Evolutionary conservation across 2,329 filamentous ascomycete species (phyloP).

Genomic region (Arthrinium puccinioides): DNA sequence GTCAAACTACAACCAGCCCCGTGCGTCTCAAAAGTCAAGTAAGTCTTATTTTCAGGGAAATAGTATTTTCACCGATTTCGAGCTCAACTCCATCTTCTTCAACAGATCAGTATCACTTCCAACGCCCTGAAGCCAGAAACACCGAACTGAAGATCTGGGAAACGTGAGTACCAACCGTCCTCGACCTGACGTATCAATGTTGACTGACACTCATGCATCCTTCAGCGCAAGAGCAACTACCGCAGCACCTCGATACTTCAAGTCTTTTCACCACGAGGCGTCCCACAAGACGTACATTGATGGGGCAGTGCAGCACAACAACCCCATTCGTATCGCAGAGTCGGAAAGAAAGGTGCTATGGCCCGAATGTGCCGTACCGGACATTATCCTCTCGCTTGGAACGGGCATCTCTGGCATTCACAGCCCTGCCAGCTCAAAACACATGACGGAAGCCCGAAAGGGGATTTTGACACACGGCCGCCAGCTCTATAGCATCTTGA

Average conservation of each 20-base stretch:
- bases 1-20: conserved; percentile 33
- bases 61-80: not conserved
- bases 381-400: conserved; percentile 1
- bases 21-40: conserved; percentile 10
- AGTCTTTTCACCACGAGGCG: conserved; percentile 39
- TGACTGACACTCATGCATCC: too few relatives aligned
- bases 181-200: too few relatives aligned
- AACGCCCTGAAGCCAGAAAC: conserved; percentile 26
- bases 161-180: conserved; percentile 31
- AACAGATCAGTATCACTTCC: conserved; percentile 27
- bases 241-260: conserved; percentile 42
- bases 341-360: conserved; percentile 10
- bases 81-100: conserved; percentile 9
- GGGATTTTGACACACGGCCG: conserved; percentile 19
- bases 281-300: conserved; percentile 40
- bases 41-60: not conserved
- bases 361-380: not conserved
- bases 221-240: conserved; percentile 37
- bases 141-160: conserved; percentile 41
- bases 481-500: conserved; percentile 12
- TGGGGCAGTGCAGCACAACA: conserved; percentile 40
- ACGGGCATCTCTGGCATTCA: not conserved
- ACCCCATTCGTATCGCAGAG: conserved; percentile 42
- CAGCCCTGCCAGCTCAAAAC: conserved; percentile 20
- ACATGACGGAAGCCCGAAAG: conserved; percentile 17